Percentiles rank a stretch among this genome's conserved stretches.
Evolutionary conservation across 1,139 yeast species (phyloP).

Genomic region (Pichia sp.): DNA sequence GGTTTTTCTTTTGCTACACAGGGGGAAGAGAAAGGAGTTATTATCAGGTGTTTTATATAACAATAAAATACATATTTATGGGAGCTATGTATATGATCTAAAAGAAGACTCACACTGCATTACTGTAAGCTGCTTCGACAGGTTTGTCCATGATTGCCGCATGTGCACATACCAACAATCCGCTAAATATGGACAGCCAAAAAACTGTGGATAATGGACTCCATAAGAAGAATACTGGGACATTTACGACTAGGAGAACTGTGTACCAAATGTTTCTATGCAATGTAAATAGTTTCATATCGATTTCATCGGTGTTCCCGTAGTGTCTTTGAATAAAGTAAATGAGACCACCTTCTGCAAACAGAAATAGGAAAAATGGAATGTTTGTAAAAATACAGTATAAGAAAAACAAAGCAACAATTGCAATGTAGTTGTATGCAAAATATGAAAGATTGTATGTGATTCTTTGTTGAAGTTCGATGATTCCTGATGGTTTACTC

Average conservation of each 20-base stretch:
- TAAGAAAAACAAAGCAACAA: constrained; percentile 32
- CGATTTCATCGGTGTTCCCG: constrained; percentile 66
- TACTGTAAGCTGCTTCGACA: constrained; percentile 89
- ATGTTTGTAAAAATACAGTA: constrained; percentile 27
- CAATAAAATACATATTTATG: too few species aligned
- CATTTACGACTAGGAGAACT: constrained; percentile 51
- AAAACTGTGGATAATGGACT: constrained; percentile 85
- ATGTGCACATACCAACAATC: constrained; percentile 73
- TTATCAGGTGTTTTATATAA: too few species aligned
- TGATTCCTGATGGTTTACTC: constrained; percentile 45
- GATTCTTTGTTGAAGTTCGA: constrained; percentile 49
- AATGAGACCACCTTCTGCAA: constrained; percentile 51
- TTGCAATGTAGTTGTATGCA: constrained; percentile 46
- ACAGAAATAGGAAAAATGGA: constrained; percentile 71
- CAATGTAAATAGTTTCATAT: constrained; percentile 47
- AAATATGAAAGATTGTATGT: constrained; percentile 49
- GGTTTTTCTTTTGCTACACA: too few species aligned
- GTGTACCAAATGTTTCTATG: constrained; percentile 82
- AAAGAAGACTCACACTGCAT: constrained; percentile 42
- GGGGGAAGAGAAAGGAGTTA: too few species aligned
- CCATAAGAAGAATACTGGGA: constrained; percentile 73
- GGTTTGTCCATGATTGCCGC: constrained; percentile 94
- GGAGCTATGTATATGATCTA: too few species aligned
- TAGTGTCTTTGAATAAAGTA: constrained; percentile 62
- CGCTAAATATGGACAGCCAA: constrained; percentile 90